Evolutionary conservation across 768 basidiomycete genomes (phyloP).

Genomic region (Pulveroboletus sp.): DNA sequence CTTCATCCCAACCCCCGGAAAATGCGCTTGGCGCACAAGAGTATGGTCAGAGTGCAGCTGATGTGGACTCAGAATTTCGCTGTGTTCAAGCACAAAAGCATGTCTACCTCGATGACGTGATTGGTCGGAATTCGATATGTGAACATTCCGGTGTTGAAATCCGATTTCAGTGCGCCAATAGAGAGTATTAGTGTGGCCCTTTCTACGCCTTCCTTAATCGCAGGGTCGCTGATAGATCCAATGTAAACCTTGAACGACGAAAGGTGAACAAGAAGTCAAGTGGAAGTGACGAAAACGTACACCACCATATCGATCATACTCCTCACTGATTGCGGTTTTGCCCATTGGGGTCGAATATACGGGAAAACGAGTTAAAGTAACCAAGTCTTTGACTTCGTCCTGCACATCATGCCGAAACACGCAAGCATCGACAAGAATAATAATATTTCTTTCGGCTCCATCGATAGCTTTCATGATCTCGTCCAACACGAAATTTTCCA

Average conservation of each 20-base stretch:
- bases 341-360: conserved; percentile 80
- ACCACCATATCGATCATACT: conserved; percentile 70
- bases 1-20: conserved; percentile 71
- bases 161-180: conserved; percentile 63
- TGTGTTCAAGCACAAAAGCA: neutral
- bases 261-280: neutral
- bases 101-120: conserved; percentile 57
- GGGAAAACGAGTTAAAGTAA: conserved; percentile 61
- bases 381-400: conserved; percentile 57
- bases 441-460: conserved; percentile 52
- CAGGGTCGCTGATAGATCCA: conserved; percentile 63
- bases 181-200: conserved; percentile 70
- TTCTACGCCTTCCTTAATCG: conserved; percentile 69
- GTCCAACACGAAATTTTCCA: conserved; percentile 67
- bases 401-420: conserved; percentile 65
- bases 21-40: conserved; percentile 58
- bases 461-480: conserved; percentile 65
- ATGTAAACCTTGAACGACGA: conserved; percentile 57
- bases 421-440: conserved; percentile 82
- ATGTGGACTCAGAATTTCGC: neutral
- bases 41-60: conserved; percentile 77
- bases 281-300: conserved; percentile 39
- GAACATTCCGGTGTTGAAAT: conserved; percentile 89
- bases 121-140: conserved; percentile 62
- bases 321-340: conserved; percentile 70